phyloP scores from a whole-genome alignment of 2,329 filamentous ascomycete species.

The Pseudogymnoascus sp. region DNA sequence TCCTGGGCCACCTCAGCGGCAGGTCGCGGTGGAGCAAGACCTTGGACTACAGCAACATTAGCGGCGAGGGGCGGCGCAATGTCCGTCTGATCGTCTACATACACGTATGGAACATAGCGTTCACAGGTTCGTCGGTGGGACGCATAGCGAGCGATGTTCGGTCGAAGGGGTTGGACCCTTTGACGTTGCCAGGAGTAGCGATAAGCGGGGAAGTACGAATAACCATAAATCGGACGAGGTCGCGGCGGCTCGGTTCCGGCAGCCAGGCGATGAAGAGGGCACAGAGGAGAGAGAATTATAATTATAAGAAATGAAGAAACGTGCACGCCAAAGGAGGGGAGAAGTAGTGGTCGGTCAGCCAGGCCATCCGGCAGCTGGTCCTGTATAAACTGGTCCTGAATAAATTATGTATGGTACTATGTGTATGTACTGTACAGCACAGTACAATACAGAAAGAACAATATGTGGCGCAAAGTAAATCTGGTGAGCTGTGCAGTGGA shows the following conservation, averaged over 20 bases:
- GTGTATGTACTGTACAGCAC: not conserved
- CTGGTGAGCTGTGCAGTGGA: not conserved
- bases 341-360: not conserved
- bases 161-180: not conserved
- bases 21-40: slow-evolving; percentile 22
- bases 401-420: not conserved
- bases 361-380: not conserved
- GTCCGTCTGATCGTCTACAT: slow-evolving; percentile 14
- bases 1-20: slow-evolving; percentile 21
- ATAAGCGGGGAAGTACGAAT: not conserved
- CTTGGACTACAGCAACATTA: slow-evolving; percentile 21
- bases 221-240: not conserved
- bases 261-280: not conserved
- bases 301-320: not conserved
- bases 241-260: not conserved
- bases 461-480: not conserved
- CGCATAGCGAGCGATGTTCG: slow-evolving; percentile 18
- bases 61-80: not conserved
- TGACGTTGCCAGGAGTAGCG: not conserved
- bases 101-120: slow-evolving; percentile 27
- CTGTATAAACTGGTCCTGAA: not conserved
- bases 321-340: not conserved
- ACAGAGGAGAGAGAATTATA: not conserved
- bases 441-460: not conserved
- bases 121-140: slow-evolving; percentile 15